Evolutionary conservation across 1,139 yeast genomes (phyloP), one percentile per base, ranked within the genome.

Genomic region (Geotrichum restrictum): DNA sequence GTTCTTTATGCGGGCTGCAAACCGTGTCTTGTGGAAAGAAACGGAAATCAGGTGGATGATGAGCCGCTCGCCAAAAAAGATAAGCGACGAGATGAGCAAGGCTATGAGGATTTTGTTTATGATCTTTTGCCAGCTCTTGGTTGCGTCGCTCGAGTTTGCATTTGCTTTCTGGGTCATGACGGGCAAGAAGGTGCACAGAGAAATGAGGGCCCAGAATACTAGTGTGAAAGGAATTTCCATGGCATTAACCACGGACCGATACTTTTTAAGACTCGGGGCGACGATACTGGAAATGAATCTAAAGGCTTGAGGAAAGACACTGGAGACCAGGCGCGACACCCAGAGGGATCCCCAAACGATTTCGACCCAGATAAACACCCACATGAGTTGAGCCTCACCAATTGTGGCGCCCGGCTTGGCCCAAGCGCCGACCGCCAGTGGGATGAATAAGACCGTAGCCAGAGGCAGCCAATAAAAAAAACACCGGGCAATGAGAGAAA

Each of bases 311-410:
- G 75, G 75, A 33, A 70, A 52, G 49, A 66, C 56, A 52, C 64
- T 71, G 13, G 74, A 69, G 18, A 69, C 57, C 4, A 70, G 56
- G 24, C 70, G 61, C 13, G 69, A 60, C n/a, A 70, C 56, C 65
- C 69, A 71, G 40, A 70, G 58, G 5, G 73, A 59, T n/a, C 67
- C 73, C 75, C 75, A 72, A 24, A 66, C 71, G 31, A 72, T 66
- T 54, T 72, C 75, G n/a, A 70, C 60, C 75, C 75, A 72, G 43
- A 72, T 69, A 52, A 72, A 72, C 19, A 72, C 56, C 75, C 75
- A 72, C 65, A 67, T 61, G 19, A 72, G 62, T 1, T 69, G 62
- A 16, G 69, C 66, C 18, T 64, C 59, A 32, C 74, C 75, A 6
- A 72, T 54, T 13, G 55, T 16, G 3, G 69, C 68, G 14, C 59